Base-by-base conservation (phyloP, 805 yeast species). In the Nakazawaea pomicola region DNA sequence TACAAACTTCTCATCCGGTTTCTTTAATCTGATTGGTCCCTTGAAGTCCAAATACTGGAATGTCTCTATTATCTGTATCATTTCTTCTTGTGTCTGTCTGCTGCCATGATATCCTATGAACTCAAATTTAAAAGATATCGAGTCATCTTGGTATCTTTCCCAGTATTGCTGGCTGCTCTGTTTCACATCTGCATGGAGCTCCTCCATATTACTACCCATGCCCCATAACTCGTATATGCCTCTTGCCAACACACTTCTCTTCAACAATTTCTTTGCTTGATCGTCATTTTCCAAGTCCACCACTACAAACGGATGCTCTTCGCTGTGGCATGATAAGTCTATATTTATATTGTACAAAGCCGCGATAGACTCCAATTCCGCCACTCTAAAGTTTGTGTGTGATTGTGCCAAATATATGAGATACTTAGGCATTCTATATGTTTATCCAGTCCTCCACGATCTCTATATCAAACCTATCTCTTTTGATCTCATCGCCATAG, bases 211-310 rank as follows among this genome's bases (percentile, higher is more conserved):
- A 0, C 47, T 45, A 1, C 93, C 96, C 37, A 68, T 60, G 0
- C 95, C 95, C 87, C 93, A 89, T 4, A 85, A 60, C 52, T 90
- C 95, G 56, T 87, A 93, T 24, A 91, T 78, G 0, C 86, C 86
- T 44, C 80, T 74, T 3, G 83, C 69, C 29, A 91, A 62, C 12
- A 91, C 71, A 2, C 95, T 76, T 46, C 97, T 64, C 32, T 67
- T 63, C 15, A 89, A 67, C 57, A 87, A 70, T 36, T 71, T 65
- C 6, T 53, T 52, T 0, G 98, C 99, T 30, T 76, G 74, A 10
- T 73, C 70, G 49, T 84, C 95, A 51, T 72, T 68, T 23, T 74
- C 75, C 29, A 93, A 63, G 15, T 78, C 70, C 1, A 90, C 83
- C 2, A 77, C 63, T 45, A 90, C 54, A 54, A 88, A 90, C 3